phyloP scores from a whole-genome alignment of 2,329 filamentous ascomycete genomes.

The Fragosphaeria purpurea region DNA sequence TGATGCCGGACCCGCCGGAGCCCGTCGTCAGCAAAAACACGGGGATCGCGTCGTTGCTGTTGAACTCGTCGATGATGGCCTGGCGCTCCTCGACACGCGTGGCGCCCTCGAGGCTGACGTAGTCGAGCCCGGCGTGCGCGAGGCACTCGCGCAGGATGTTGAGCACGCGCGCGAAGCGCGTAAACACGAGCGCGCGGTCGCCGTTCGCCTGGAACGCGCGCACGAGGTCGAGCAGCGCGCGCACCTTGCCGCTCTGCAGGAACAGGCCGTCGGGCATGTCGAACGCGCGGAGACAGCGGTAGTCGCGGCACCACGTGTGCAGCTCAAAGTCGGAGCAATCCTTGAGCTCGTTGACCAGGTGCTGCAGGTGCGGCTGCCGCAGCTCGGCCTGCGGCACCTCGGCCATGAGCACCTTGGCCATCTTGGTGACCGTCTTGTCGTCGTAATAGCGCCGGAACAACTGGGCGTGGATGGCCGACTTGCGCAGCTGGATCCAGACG shows the following conservation, averaged over 20 bases:
- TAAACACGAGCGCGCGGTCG: slow-evolving; percentile 83
- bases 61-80: slow-evolving; percentile 79
- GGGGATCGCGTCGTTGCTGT: slow-evolving; percentile 62
- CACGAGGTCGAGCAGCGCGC: slow-evolving; percentile 67
- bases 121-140: slow-evolving; percentile 59
- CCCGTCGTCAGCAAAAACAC: slow-evolving; percentile 91
- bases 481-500: slow-evolving; percentile 81
- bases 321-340: slow-evolving; percentile 54
- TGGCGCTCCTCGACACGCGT: slow-evolving; percentile 79
- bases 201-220: slow-evolving; percentile 64
- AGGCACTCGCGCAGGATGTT: slow-evolving; percentile 82
- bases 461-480: slow-evolving; percentile 84
- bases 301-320: slow-evolving; percentile 55
- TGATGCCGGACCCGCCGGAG: slow-evolving; percentile 93
- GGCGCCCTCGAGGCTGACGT: slow-evolving; percentile 76
- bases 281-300: slow-evolving; percentile 41
- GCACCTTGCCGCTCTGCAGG: slow-evolving; percentile 71
- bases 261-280: slow-evolving; percentile 45
- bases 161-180: slow-evolving; percentile 84
- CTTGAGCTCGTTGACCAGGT: slow-evolving; percentile 46
- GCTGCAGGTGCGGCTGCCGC: slow-evolving; percentile 39
- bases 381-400: slow-evolving; percentile 50
- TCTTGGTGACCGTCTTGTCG: slow-evolving; percentile 63
- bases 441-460: slow-evolving; percentile 76
- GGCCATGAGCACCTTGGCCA: slow-evolving; percentile 61